These are phyloP conservation scores for Annulohypoxylon truncatum DNA, from an alignment of 2,329 filamentous ascomycete genomes.

Conservation along the genomic window DNA sequence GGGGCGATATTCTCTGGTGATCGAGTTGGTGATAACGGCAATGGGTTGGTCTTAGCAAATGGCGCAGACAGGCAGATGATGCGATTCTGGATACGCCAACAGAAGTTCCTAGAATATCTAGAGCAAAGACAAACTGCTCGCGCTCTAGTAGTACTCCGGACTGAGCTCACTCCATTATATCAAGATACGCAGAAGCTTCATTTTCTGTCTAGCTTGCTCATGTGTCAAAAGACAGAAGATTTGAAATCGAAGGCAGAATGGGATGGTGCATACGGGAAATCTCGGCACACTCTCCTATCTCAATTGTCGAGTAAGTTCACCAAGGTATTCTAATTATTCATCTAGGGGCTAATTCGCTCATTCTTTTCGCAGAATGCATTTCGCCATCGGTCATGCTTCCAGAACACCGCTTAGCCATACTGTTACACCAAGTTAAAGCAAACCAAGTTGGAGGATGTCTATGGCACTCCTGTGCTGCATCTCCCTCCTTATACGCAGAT, in stretches of 20 bases:
- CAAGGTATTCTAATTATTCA: not conserved
- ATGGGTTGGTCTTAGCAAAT: slow-evolving; percentile 79
- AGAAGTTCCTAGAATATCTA: slow-evolving; percentile 93
- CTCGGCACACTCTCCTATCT: slow-evolving; percentile 79
- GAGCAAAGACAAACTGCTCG: slow-evolving; percentile 78
- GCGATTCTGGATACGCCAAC: slow-evolving; percentile 88
- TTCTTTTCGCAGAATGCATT: slow-evolving; percentile 75
- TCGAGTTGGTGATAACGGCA: slow-evolving; percentile 50
- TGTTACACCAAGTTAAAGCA: slow-evolving; percentile 86
- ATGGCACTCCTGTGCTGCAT: slow-evolving; percentile 84
- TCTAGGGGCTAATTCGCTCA: slow-evolving; percentile 33
- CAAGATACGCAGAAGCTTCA: slow-evolving; percentile 82
- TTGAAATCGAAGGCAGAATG: slow-evolving; percentile 81
- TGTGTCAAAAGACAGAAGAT: slow-evolving; percentile 84
- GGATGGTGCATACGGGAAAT: slow-evolving; percentile 83
- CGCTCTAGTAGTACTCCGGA: slow-evolving; percentile 85
- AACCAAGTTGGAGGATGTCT: slow-evolving; percentile 85
- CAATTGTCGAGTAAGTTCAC: slow-evolving; percentile 80
- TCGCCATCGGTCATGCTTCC: slow-evolving; percentile 98
- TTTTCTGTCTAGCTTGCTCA: slow-evolving; percentile 87
- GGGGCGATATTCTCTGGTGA: slow-evolving; percentile 58
- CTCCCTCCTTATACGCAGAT: slow-evolving; percentile 89
- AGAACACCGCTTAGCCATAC: slow-evolving; percentile 83
- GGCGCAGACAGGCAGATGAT: slow-evolving; percentile 82
- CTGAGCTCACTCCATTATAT: slow-evolving; percentile 87